phyloP scores from a whole-genome alignment of 768 basidiomycete genomes.

The Cystobasidiopsis lactophilus region DNA sequence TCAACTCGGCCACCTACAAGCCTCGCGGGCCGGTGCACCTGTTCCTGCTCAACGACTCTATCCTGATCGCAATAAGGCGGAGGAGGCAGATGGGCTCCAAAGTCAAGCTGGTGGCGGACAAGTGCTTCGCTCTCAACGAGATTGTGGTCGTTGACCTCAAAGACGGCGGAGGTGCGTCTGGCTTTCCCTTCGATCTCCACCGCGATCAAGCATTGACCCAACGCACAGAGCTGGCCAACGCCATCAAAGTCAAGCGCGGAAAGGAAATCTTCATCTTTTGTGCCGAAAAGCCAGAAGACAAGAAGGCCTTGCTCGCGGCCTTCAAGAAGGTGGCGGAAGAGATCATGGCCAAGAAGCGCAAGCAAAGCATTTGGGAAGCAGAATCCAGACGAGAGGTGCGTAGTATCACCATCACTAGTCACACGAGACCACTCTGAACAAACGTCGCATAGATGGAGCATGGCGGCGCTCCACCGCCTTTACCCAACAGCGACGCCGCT shows the following conservation, averaged over 20 bases:
- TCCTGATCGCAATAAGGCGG: constrained; percentile 56
- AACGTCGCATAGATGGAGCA: neutral
- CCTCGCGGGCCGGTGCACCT: constrained; percentile 66
- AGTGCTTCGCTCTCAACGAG: constrained; percentile 80
- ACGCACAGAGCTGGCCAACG: constrained; percentile 53
- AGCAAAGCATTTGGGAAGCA: constrained; percentile 41
- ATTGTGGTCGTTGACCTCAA: constrained; percentile 91
- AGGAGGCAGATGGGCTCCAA: constrained; percentile 39
- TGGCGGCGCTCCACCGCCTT: neutral
- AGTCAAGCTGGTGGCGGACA: constrained; percentile 70
- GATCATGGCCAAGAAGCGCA: constrained; percentile 60
- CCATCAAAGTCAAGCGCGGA: constrained; percentile 78
- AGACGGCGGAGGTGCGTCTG: constrained; percentile 53
- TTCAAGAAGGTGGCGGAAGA: constrained; percentile 89
- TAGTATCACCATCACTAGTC: neutral
- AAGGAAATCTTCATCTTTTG: constrained; percentile 91
- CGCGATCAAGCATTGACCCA: neutral
- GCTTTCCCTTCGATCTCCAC: neutral
- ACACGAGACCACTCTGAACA: neutral
- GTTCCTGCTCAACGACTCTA: constrained; percentile 72
- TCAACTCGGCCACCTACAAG: constrained; percentile 91
- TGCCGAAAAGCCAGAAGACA: constrained; percentile 56
- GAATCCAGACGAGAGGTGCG: constrained; percentile 41
- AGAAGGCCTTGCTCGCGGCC: constrained; percentile 59
- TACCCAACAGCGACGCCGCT: neutral